Conservation (phyloP, 768 basidiomycete genomes). For the Rhodotorula graminis region DNA sequence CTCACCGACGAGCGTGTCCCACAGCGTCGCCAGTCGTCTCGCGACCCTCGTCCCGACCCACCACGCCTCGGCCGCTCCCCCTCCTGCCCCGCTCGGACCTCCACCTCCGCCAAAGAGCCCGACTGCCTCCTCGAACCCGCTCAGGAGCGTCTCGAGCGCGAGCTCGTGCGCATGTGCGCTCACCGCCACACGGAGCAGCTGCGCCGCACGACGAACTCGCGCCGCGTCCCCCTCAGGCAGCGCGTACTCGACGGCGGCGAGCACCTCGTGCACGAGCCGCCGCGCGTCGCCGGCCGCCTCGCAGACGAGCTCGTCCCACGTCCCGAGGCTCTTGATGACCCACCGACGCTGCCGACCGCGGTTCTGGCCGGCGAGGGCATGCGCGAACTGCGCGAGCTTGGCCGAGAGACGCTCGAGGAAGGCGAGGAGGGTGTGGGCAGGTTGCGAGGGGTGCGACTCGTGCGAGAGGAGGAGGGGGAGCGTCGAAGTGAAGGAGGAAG, state of each 20-base stretch:
- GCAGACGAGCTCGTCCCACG: background rate
- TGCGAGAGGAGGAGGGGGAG: background rate
- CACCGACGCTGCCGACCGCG: conserved; percentile 20
- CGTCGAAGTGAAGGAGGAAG: background rate
- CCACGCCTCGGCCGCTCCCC: conserved; percentile 16
- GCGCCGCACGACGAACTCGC: background rate
- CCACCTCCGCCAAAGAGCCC: background rate
- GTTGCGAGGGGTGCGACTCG: conserved; percentile 1
- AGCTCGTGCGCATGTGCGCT: background rate
- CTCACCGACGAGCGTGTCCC: background rate
- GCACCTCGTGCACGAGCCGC: background rate
- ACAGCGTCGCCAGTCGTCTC: background rate
- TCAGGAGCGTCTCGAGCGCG: conserved; percentile 20
- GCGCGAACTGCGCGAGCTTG: background rate
- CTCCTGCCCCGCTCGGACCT: background rate
- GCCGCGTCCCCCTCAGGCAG: background rate
- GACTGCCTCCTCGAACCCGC: conserved; percentile 18
- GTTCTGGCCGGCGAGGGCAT: conserved; percentile 16
- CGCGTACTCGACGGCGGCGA: background rate
- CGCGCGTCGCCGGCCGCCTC: background rate
- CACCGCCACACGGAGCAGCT: background rate
- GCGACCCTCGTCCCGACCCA: conserved; percentile 8
- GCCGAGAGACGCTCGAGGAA: conserved; percentile 16
- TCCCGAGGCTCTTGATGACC: background rate
- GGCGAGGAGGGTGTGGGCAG: conserved; percentile 1